These are phyloP conservation scores for Lipomyces japonicus DNA, from an alignment of 805 yeast species.

Conservation along the genomic window DNA sequence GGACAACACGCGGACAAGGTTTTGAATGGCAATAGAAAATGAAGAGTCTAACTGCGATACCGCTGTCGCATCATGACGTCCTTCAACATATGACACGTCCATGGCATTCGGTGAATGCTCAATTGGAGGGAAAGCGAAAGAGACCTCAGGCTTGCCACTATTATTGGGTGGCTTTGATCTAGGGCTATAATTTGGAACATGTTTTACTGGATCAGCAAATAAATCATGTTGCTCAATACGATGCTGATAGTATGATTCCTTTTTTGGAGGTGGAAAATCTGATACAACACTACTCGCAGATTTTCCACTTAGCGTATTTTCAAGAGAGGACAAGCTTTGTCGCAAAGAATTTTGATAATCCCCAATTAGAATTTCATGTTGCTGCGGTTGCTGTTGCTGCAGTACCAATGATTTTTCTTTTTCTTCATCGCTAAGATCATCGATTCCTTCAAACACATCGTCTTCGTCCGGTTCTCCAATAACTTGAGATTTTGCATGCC, in stretches of 20 bases:
- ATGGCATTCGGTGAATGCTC: conserved; percentile 13
- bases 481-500: conserved; percentile 1
- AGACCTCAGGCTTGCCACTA: conserved; percentile 16
- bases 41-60: conserved; percentile 40
- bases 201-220: not conserved
- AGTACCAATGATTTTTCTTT: not conserved
- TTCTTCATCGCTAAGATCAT: conserved; percentile 21
- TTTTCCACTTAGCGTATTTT: conserved; percentile 12
- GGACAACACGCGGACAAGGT: conserved; percentile 45
- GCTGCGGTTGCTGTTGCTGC: not conserved
- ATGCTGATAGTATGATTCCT: not conserved
- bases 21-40: conserved; percentile 44
- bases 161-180: not conserved
- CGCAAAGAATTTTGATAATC: conserved; percentile 12
- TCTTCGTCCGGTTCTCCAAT: conserved; percentile 20
- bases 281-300: conserved; percentile 1
- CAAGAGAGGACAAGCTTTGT: conserved; percentile 17
- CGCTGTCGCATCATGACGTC: conserved; percentile 39
- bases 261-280: too few relatives aligned
- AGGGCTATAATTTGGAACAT: not conserved
- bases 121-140: conserved; percentile 12
- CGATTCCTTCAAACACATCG: conserved; percentile 34
- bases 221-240: not conserved
- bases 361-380: conserved; percentile 15
- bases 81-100: conserved; percentile 28